Evolutionary conservation across 148 eudicot species (phyloP).

Genomic region (Nepenthes mirabilis): DNA sequence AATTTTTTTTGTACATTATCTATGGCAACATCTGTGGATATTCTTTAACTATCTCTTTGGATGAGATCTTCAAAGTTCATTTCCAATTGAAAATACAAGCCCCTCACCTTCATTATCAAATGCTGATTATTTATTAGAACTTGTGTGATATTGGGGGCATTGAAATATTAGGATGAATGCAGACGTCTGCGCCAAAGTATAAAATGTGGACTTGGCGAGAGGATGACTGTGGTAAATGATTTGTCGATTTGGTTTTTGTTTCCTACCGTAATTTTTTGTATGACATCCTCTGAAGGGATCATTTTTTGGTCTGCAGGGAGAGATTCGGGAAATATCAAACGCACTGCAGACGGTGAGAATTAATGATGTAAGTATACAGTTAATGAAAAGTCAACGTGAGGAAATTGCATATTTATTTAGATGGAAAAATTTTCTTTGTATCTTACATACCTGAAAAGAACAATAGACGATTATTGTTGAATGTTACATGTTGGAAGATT

Average conservation of each 20-base stretch:
- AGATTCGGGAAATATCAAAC: slow-evolving; percentile 64
- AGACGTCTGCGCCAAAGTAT: slow-evolving; percentile 72
- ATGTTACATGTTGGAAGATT: not conserved
- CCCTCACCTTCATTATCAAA: too few species aligned
- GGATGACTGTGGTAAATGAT: slow-evolving; percentile 59
- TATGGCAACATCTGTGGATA: too few species aligned
- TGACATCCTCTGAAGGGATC: slow-evolving; percentile 3
- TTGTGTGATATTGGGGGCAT: not conserved
- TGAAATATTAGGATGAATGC: slow-evolving; percentile 68
- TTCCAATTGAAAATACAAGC: too few species aligned
- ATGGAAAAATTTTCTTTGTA: not conserved
- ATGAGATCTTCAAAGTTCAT: too few species aligned
- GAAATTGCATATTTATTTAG: too few species aligned
- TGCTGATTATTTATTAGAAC: too few species aligned
- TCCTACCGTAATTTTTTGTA: slow-evolving; percentile 6
- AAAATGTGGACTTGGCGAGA: slow-evolving; percentile 72
- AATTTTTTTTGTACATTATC: too few species aligned
- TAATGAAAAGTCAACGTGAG: too few species aligned
- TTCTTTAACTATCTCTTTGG: too few species aligned
- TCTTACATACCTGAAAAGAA: not conserved
- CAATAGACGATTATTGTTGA: not conserved
- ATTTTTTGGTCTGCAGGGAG: slow-evolving; percentile 33
- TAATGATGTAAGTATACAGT: slow-evolving; percentile 45
- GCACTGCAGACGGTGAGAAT: slow-evolving; percentile 57
- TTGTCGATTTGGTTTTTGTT: slow-evolving; percentile 7